Conservation (phyloP, 352 stramenopile genomes). For the Pythium rishiriense region DNA sequence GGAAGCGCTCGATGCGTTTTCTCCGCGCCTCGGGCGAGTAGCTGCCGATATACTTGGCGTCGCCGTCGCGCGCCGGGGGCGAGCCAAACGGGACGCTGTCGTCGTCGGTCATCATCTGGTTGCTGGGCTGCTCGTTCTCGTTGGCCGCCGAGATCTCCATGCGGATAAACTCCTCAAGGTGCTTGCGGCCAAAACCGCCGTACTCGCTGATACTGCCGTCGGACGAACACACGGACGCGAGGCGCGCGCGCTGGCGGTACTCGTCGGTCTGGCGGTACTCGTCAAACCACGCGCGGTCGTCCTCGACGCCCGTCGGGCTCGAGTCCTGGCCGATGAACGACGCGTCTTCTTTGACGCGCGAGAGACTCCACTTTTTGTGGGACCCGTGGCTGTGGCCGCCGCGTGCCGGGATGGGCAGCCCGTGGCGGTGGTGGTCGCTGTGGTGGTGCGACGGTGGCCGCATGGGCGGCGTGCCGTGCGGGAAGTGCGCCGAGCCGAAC, state of each 20-base stretch:
- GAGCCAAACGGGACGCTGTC: conserved; percentile 6
- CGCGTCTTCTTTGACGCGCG: conserved; percentile 62
- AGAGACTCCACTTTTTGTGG: conserved; percentile 53
- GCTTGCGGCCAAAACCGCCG: conserved; percentile 63
- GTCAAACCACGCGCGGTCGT: conserved; percentile 57
- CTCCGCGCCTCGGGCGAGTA: conserved; percentile 87
- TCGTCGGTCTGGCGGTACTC: conserved; percentile 59
- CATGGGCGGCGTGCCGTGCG: conserved; percentile 1
- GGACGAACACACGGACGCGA: conserved; percentile 77
- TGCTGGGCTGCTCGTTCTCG: conserved; percentile 43
- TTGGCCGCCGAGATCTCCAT: conserved; percentile 79
- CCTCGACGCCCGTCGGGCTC: conserved; percentile 72
- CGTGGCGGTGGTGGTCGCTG: conserved; percentile 23
- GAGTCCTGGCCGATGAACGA: conserved; percentile 56
- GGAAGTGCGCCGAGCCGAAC: conserved; percentile 4
- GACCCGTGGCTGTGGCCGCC: conserved; percentile 29
- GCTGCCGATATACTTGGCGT: conserved; percentile 80
- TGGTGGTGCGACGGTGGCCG: conserved; percentile 1
- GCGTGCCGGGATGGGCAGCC: conserved; percentile 22
- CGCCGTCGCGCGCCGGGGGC: conserved; percentile 12
- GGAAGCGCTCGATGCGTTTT: conserved; percentile 87
- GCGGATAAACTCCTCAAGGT: conserved; percentile 77
- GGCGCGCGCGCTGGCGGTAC: conserved; percentile 66
- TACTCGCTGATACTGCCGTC: conserved; percentile 67
- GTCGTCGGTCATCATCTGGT: conserved; percentile 19